Percentiles rank a stretch among this genome's conserved stretches.
Conservation (phyloP, 129 eudicot species). For the Flaveria sonorensis region DNA sequence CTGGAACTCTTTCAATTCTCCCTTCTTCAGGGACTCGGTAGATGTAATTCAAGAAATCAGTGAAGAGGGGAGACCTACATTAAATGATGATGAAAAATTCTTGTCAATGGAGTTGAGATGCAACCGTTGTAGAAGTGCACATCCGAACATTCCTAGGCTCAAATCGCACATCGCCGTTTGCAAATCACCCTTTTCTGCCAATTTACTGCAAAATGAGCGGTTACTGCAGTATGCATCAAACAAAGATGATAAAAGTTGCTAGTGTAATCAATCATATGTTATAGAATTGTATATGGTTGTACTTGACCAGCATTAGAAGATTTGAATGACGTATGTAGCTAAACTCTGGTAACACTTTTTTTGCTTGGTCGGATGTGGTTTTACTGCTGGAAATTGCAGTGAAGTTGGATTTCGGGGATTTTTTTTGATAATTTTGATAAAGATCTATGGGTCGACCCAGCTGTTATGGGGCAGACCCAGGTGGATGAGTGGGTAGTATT, state of each 20-base stretch:
- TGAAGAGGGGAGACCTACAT: slow-evolving; percentile 50
- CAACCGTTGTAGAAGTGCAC: slow-evolving; percentile 87
- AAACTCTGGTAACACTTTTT: slow-evolving; percentile 11
- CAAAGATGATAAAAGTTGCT: slow-evolving; percentile 13
- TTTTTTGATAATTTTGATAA: too few relatives aligned
- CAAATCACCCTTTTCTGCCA: slow-evolving; percentile 60
- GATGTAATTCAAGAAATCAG: slow-evolving; percentile 75
- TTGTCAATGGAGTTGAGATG: slow-evolving; percentile 82
- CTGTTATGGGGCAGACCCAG: too few relatives aligned
- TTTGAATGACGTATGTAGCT: slow-evolving; percentile 10
- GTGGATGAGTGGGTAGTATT: too few relatives aligned
- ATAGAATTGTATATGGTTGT: background rate
- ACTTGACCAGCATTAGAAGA: background rate
- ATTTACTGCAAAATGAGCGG: slow-evolving; percentile 58
- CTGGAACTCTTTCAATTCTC: slow-evolving; percentile 88
- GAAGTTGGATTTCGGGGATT: background rate
- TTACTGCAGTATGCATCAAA: slow-evolving; percentile 36
- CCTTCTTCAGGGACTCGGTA: slow-evolving; percentile 76
- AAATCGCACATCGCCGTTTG: slow-evolving; percentile 77
- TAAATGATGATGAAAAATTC: slow-evolving; percentile 52
- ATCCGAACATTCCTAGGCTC: slow-evolving; percentile 88
- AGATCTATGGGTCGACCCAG: too few relatives aligned
- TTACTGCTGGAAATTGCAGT: slow-evolving; percentile 9
- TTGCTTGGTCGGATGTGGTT: background rate
- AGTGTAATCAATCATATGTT: background rate